Base-by-base conservation (phyloP, 441 rosid species). In the Biscutella laevigata region DNA sequence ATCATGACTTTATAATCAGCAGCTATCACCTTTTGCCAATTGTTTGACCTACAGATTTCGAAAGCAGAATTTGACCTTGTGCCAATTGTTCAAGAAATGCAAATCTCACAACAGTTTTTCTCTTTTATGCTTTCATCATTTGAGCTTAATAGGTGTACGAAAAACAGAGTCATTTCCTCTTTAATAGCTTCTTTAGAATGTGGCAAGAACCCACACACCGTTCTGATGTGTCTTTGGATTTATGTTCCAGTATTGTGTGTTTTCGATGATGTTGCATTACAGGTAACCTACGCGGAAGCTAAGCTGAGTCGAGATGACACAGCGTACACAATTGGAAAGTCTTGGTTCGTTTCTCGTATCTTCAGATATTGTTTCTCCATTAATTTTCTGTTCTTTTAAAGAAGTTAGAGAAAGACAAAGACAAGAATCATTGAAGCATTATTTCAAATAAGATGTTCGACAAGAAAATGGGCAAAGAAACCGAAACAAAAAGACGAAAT, bases 81-180 rank as follows among this genome's bases (percentile, higher is more conserved):
- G 28, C 86, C 83, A 71, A 78, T 83, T 57, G 91, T 76, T 26
- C 95, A 82, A 74, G 91, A 83, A 91, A 88, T 70, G 91, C 86
- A 44, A 77, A 73, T 53, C 51, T 39, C 41, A 8, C 10, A 47
- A 4, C 17, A 29, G 57, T 47, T 39, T 24, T 26, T n/a, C n/a
- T n/a, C n/a, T n/a, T n/a, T n/a, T n/a, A 21, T 8, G 20, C 12
- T 29, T 38, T 47, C 27, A 35, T 11, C 29, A 13, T 27, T 11
- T n/a, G 24, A 51, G 35, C 52, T 44, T 43, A 7, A 14, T 29
- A 26, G 13, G 36, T 49, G 15, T 21, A 29, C 12, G 20, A 28
- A 21, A 51, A 16, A 22, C 10, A 3, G 0, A 9, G 0, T 39
- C 10, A 3, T 19, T 36, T 26, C 22, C 51, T 46, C 54, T 59